These are phyloP conservation scores for Tricholoma hemisulphureum DNA, from an alignment of 768 basidiomycete species.

Conservation along the genomic window DNA sequence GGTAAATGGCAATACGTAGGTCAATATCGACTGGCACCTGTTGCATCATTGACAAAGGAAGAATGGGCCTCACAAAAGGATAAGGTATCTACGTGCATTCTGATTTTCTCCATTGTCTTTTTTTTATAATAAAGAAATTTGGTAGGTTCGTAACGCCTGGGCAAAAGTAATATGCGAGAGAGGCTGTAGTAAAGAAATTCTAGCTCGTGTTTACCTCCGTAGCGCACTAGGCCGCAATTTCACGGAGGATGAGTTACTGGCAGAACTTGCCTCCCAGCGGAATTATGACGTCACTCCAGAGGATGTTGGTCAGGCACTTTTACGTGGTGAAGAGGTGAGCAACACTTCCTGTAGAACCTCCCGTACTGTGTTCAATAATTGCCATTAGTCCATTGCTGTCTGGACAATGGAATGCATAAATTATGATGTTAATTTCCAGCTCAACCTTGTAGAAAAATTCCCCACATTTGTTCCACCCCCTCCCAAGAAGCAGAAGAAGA, in stretches of 20 bases:
- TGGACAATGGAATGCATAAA: constrained; percentile 43
- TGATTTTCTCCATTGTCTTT: neutral
- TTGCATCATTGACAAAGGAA: constrained; percentile 36
- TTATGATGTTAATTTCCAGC: constrained; percentile 38
- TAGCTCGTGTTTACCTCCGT: constrained; percentile 30
- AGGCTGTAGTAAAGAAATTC: constrained; percentile 25
- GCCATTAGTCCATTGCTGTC: constrained; percentile 28
- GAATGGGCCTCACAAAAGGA: constrained; percentile 21
- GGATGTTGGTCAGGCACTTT: constrained; percentile 27
- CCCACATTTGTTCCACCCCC: constrained; percentile 11
- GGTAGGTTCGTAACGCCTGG: constrained; percentile 27
- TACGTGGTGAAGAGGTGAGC: constrained; percentile 32
- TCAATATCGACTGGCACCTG: constrained; percentile 30
- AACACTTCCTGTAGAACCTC: neutral
- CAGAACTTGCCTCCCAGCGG: neutral
- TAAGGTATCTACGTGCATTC: neutral
- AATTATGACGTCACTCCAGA: constrained; percentile 19
- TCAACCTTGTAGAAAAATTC: constrained; percentile 26
- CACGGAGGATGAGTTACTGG: constrained; percentile 23
- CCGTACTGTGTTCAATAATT: neutral
- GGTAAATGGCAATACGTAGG: constrained; percentile 36
- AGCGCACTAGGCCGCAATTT: constrained; percentile 21
- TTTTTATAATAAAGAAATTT: too few relatives aligned
- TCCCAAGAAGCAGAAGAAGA: neutral
- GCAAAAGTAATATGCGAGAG: constrained; percentile 23